Evolutionary conservation across 2,329 filamentous ascomycete species (phyloP), one percentile per base, ranked within the genome.

Genomic region (Claviceps fusiformis): DNA sequence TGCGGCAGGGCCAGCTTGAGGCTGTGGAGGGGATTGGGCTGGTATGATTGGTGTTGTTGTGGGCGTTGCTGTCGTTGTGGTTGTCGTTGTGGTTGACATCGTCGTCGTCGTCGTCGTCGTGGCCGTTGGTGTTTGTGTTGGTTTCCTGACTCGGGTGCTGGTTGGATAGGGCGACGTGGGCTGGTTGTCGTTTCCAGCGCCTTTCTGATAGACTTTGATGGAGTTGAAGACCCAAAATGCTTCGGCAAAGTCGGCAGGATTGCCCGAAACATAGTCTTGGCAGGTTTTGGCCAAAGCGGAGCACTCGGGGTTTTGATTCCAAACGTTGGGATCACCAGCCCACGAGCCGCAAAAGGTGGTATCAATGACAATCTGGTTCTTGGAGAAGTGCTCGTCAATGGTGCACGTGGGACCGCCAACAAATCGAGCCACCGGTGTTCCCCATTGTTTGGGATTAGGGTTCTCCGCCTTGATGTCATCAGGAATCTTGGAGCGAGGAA

Each of bases 301-400:
- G 68, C 87, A 91, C 47, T 78, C 75, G 5, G 69, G 58, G 57
- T 83, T 76, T 37, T 67, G 64, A 51, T 64, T 63, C 85, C 86
- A 95, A 39, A 83, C 81, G 4, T 59, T 56, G 15, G 61, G 54
- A 46, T 73, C 67, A 29, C 88, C 88, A 8, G 90, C 90, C 90
- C 90, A 95, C 64, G 86, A 81, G 24, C 91, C 91, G 69, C 91
- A 96, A 68, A 95, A 89, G 6, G 86, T 87, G 0, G 84, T 93
- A 70, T 92, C 82, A 68, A 93, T 84, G 59, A 92, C 80, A 59
- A 96, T 82, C 62, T 85, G 80, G 72, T 95, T 79, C 57, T 85
- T 70, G 57, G 73, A 73, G 73, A 96, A 95, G 68, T 85, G 78
- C 1, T 70, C 60, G 57, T 83, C 74, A 59, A 95, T 86, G 62